Percentiles rank a stretch among this genome's conserved stretches.
These are phyloP conservation scores for Brassica incana DNA, from an alignment of 345 rosid species.

Conservation along the genomic window DNA sequence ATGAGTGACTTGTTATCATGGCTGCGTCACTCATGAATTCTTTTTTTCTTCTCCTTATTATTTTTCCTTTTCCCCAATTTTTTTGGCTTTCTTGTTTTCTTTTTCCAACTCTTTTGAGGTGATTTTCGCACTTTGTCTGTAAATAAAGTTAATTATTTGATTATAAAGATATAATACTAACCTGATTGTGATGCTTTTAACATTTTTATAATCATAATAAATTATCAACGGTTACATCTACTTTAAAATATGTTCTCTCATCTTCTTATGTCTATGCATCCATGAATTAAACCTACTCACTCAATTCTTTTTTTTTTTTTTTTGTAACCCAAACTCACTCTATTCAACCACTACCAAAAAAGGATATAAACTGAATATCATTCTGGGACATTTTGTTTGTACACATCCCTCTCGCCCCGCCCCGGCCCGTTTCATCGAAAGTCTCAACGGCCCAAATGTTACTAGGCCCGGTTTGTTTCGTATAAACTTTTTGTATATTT, in stretches of 20 bases:
- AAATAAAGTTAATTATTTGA: too few species aligned
- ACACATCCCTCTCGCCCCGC: constrained; percentile 3
- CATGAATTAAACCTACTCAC: too few species aligned
- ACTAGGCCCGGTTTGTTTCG: not conserved
- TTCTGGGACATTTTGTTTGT: not conserved
- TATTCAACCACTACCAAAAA: too few species aligned
- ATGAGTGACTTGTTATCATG: constrained; percentile 53
- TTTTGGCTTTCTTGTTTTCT: constrained; percentile 21
- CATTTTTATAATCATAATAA: constrained; percentile 19
- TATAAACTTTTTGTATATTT: not conserved
- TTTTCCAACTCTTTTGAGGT: constrained; percentile 15
- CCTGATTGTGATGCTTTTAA: constrained; percentile 17
- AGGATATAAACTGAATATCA: too few species aligned
- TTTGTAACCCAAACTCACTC: too few species aligned
- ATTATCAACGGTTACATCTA: not conserved
- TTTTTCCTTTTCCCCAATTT: constrained; percentile 7
- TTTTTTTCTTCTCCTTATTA: constrained; percentile 2
- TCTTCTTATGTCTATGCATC: constrained; percentile 2
- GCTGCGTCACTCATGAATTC: constrained; percentile 38
- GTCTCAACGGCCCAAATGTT: not conserved
- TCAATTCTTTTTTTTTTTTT: too few species aligned
- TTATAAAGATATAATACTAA: not conserved
- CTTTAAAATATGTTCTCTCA: not conserved
- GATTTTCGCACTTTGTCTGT: constrained; percentile 26
- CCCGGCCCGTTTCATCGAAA: not conserved